Evolutionary conservation across 352 stramenopile genomes (phyloP), one percentile per base, ranked within the genome.

Genomic region (Globisporangium parvum): DNA sequence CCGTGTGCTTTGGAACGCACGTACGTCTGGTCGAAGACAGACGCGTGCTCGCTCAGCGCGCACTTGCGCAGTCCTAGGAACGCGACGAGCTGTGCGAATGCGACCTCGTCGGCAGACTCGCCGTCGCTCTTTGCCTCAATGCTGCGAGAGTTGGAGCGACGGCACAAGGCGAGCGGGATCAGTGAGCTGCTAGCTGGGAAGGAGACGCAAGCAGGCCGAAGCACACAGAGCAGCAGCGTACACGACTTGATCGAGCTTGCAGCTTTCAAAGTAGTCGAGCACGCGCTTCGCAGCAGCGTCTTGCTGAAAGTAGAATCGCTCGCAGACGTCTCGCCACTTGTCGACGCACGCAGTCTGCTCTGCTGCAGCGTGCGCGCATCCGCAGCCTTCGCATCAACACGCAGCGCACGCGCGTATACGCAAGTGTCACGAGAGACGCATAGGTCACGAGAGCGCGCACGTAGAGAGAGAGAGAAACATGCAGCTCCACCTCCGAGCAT

Each of bases 201-300:
- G n/a, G n/a, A n/a, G n/a, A n/a, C n/a, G n/a, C n/a, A n/a, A n/a
- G n/a, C n/a, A n/a, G n/a, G n/a, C n/a, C n/a, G n/a, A n/a, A 42
- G 37, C 37, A 18, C 12, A 42, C 5, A 18, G 6, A 42, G 15
- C 10, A 14, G 11, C 37, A 42, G 37, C 52, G 41, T 40, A 88
- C 81, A 71, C 77, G 53, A 89, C 76, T 54, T 86, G 72, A 46
- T 90, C 80, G 51, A 81, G 67, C 67, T 75, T 83, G 48, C 59
- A 60, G 37, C 64, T 68, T 60, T 90, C 82, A 53, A 90, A 90
- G 59, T 71, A 72, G 51, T 86, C 74, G 47, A 92, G 57, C 47
- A 90, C 75, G 46, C 75, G 76, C 66, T 87, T 83, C 39, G 82
- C 77, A 39, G 59, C 33, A 6, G 62, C 57, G 53, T 88, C 76